A percentile compares a stretch with the other conserved stretches of the same genome.
Conservation (phyloP, 75 land plant species). For the Cryptomeria japonica region DNA sequence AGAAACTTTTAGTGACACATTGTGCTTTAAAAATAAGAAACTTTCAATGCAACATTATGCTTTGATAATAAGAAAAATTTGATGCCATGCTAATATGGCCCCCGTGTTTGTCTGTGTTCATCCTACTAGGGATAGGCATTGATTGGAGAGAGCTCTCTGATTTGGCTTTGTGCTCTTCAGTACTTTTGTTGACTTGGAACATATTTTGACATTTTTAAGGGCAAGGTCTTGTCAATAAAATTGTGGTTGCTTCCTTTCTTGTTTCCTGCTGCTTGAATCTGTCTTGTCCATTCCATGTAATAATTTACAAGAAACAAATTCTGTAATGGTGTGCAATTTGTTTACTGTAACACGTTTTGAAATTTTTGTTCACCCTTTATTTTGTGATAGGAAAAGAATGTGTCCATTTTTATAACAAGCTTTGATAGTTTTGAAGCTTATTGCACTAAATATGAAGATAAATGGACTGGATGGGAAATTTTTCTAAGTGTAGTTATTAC, state of each 20-base stretch:
- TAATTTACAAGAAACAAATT: background rate
- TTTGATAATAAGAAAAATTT: background rate
- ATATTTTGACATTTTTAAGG: background rate
- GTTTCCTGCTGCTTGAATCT: background rate
- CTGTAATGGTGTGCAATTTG: background rate
- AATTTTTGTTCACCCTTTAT: background rate
- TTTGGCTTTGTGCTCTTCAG: background rate
- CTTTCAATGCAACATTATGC: background rate
- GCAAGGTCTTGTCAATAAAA: background rate
- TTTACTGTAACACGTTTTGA: background rate
- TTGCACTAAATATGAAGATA: background rate
- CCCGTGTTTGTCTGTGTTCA: background rate
- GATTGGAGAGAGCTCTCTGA: background rate
- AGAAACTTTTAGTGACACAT: background rate
- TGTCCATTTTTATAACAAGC: background rate
- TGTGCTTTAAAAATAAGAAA: background rate
- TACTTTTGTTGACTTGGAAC: background rate
- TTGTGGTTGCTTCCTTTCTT: background rate
- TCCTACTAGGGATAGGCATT: background rate
- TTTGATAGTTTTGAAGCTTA: background rate
- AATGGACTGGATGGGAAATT: background rate
- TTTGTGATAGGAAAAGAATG: background rate
- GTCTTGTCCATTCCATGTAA: background rate
- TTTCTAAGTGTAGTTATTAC: no score
- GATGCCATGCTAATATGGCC: background rate